Evolutionary conservation across 2,329 filamentous ascomycete genomes (phyloP), one percentile per base, ranked within the genome.

Genomic region (Pseudogymnoascus sp.): DNA sequence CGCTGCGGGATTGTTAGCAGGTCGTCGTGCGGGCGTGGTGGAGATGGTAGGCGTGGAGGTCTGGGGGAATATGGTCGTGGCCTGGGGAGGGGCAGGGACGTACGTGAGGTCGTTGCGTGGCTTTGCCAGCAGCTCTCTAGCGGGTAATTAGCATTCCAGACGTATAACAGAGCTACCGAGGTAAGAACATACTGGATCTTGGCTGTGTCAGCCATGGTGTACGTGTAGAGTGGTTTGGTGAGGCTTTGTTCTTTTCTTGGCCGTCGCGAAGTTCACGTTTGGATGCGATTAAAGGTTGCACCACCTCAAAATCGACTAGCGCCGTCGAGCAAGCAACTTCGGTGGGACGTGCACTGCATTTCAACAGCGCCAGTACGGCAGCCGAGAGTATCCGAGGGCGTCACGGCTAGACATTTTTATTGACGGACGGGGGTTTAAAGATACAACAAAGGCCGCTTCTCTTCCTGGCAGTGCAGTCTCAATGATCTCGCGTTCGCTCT

Each of bases 101-200:
- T 86, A 96, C 91, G 92, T 96, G 78, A 96, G 88, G 75, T 97
- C 93, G 73, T 83, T 86, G 78, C 91, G 90, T 68, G 91, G 88
- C 83, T 96, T 96, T 76, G 85, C 88, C 68, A 96, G 86, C 72
- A 96, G 86, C 77, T 96, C 92, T 78, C 91, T 96, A 75, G 65
- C 65, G 15, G 42, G 19, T 2, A 33, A 50, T 72, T 70, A 72
- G 70, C 56, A 61, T 65, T 44, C 11, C 11, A 33, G 17, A 33
- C 1, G 31, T 50, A 26, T 13, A 33, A 33, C n/a, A 19, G n/a
- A 10, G 26, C 17, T 13, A 7, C 19, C 19, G 11, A 37, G n/a
- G 29, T 63, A 59, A 64, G 53, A 44, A 64, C 68, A 63, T 77
- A 90, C 88, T 90, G 86, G 64, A 90, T 89, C 80, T 90, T 90